phyloP scores from a whole-genome alignment of 805 yeast genomes.

The Grigorovia humatica region DNA sequence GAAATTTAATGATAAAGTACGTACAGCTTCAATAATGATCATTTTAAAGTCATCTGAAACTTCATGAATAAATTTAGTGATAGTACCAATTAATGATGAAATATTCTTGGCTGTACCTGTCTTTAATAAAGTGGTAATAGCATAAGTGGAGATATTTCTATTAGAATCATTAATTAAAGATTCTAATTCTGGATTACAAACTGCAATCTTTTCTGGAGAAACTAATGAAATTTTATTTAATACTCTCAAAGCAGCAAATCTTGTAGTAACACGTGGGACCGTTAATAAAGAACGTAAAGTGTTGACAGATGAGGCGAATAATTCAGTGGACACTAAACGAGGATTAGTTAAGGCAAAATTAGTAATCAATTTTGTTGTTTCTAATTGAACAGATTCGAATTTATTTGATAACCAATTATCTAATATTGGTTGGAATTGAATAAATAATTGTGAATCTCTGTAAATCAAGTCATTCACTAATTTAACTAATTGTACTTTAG shows the following conservation, averaged over 20 bases:
- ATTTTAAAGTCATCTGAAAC: constrained; percentile 93
- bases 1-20: constrained; percentile 84
- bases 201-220: constrained; percentile 67
- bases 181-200: constrained; percentile 80
- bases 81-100: constrained; percentile 78
- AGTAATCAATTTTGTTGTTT: constrained; percentile 60
- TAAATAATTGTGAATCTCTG: constrained; percentile 57
- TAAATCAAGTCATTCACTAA: constrained; percentile 60
- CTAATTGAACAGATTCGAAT: constrained; percentile 83
- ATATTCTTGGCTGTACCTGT: constrained; percentile 88
- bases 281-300: constrained; percentile 66
- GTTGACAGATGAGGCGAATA: constrained; percentile 58
- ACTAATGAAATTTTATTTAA: constrained; percentile 75
- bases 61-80: constrained; percentile 81
- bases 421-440: constrained; percentile 41
- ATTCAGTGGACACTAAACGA: constrained; percentile 48
- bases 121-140: constrained; percentile 89
- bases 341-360: constrained; percentile 41
- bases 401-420: constrained; percentile 65
- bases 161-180: constrained; percentile 76
- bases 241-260: constrained; percentile 89
- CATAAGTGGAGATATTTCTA: constrained; percentile 90
- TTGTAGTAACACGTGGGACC: constrained; percentile 83
- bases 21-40: constrained; percentile 89
- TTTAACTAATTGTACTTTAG: constrained; percentile 76